Percentiles rank a stretch among this genome's conserved stretches.
Conservation (phyloP, 164 flowering plant genomes). For the Annona squamosa region DNA sequence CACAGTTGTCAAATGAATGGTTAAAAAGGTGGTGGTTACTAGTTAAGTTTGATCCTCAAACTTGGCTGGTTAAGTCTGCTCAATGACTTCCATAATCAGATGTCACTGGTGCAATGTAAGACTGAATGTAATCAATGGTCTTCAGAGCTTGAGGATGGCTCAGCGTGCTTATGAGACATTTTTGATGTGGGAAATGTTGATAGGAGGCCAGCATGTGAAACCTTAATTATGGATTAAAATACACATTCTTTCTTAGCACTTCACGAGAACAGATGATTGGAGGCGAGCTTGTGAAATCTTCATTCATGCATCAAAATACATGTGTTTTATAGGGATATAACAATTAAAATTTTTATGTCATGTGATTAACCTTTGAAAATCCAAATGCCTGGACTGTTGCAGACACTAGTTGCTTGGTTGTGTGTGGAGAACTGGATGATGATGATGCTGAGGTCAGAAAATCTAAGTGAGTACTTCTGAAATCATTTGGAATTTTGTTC, state of each 20-base stretch:
- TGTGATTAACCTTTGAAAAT: not conserved
- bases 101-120: not conserved
- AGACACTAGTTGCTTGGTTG: constrained; percentile 78
- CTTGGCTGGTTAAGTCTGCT: not conserved
- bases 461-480: constrained; percentile 52
- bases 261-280: not conserved
- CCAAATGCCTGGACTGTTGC: constrained; percentile 12
- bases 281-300: not conserved
- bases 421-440: constrained; percentile 39
- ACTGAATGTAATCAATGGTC: not conserved
- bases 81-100: not conserved
- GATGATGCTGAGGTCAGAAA: constrained; percentile 56
- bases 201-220: not conserved
- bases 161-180: not conserved
- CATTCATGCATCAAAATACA: no score
- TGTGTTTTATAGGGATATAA: no score
- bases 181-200: not conserved
- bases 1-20: not conserved
- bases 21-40: not conserved
- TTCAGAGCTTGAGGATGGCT: not conserved
- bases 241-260: no score
- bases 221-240: no score
- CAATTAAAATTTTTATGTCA: not conserved
- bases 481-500: not conserved
- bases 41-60: not conserved